These are phyloP conservation scores for Cladosporium sp. DNA, from an alignment of 2,329 filamentous ascomycete genomes.

Conservation along the genomic window DNA sequence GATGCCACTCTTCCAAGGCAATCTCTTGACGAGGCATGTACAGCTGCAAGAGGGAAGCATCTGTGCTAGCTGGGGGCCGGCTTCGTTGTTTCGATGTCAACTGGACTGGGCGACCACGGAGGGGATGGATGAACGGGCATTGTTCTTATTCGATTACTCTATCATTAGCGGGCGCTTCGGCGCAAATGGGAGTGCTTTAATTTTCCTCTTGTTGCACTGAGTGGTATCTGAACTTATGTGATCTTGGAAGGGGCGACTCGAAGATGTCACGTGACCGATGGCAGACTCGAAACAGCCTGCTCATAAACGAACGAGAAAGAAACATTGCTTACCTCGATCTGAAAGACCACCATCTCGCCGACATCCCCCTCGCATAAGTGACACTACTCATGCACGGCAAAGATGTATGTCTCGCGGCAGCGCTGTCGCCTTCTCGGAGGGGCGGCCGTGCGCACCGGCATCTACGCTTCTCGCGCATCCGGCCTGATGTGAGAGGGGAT, in stretches of 20 bases:
- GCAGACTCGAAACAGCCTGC: neutral
- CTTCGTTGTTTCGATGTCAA: neutral
- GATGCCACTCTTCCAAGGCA: neutral
- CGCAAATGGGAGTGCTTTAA: conserved; percentile 7
- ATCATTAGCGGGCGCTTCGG: conserved; percentile 17
- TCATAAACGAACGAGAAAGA: neutral
- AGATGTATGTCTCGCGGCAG: conserved; percentile 8
- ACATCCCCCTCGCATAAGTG: neutral
- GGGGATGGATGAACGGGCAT: neutral
- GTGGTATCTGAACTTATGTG: too few species aligned
- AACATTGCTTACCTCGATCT: neutral
- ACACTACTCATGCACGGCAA: neutral
- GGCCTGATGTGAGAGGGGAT: neutral
- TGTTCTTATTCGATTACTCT: conserved; percentile 9
- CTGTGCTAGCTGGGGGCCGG: neutral
- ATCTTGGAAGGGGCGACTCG: too few species aligned
- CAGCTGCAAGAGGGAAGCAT: neutral
- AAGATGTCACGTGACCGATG: neutral
- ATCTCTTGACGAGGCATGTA: neutral
- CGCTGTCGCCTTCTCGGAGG: neutral
- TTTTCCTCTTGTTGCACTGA: neutral
- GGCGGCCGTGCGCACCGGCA: conserved; percentile 3
- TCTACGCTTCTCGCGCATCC: neutral
- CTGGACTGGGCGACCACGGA: neutral
- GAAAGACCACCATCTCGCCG: neutral